Evolutionary conservation across 768 basidiomycete genomes (phyloP).

Genomic region (Candolleomyces eurysporus): DNA sequence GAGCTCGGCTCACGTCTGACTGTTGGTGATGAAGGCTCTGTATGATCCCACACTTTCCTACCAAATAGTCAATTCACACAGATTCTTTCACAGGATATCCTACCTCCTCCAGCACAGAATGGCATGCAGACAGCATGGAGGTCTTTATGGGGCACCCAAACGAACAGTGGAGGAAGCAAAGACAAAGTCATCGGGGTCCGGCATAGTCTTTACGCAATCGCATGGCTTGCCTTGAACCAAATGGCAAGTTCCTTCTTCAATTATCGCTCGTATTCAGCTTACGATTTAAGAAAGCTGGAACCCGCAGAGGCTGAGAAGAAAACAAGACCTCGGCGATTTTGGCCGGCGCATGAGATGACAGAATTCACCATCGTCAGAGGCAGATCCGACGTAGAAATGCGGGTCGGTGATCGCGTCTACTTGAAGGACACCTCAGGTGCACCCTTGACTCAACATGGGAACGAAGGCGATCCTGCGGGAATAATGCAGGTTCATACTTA

Average conservation of each 20-base stretch:
- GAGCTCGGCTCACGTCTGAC: constrained; percentile 75
- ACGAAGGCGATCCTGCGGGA: constrained; percentile 41
- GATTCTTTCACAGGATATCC: constrained; percentile 50
- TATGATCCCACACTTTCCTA: constrained; percentile 31
- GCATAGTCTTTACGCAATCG: constrained; percentile 76
- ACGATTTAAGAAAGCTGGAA: constrained; percentile 49
- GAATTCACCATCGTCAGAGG: constrained; percentile 64
- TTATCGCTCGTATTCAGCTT: constrained; percentile 4
- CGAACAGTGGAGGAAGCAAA: constrained; percentile 34
- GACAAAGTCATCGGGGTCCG: constrained; percentile 72
- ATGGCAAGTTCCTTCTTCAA: constrained; percentile 43
- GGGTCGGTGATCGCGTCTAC: constrained; percentile 69
- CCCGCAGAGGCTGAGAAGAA: constrained; percentile 50
- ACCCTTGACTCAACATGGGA: constrained; percentile 62
- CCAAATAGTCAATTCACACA: not conserved
- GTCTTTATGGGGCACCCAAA: constrained; percentile 30
- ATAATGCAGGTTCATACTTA: constrained; percentile 54
- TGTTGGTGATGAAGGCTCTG: constrained; percentile 75
- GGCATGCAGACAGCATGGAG: constrained; percentile 45
- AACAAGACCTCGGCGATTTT: constrained; percentile 71
- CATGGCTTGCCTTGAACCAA: constrained; percentile 90
- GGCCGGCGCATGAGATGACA: constrained; percentile 62
- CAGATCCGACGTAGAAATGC: constrained; percentile 60
- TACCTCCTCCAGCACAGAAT: constrained; percentile 47
- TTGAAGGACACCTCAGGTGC: constrained; percentile 49